A percentile compares a stretch with the other conserved stretches of the same genome.
These are phyloP conservation scores for Albophoma yamanashiensis DNA, from an alignment of 2,329 filamentous ascomycete species.

Conservation along the genomic window DNA sequence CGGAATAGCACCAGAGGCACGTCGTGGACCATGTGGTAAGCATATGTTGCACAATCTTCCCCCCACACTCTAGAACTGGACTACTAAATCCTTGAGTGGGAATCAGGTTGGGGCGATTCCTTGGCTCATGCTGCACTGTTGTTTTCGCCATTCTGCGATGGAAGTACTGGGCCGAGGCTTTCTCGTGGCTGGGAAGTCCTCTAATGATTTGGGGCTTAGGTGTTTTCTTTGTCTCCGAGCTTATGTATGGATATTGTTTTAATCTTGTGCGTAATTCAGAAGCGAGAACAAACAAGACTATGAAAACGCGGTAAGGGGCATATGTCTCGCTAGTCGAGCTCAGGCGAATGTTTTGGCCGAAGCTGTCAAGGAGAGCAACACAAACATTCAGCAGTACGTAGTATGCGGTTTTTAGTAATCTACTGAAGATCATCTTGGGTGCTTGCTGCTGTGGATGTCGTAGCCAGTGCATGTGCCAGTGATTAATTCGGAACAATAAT, in stretches of 20 bases:
- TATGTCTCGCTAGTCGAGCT: too few species aligned
- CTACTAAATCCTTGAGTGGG: not conserved
- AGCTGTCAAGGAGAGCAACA: too few species aligned
- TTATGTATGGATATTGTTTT: not conserved
- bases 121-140: not conserved
- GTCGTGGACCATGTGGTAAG: not conserved
- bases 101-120: not conserved
- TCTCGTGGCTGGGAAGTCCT: not conserved
- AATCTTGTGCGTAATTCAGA: not conserved
- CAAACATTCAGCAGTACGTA: too few species aligned
- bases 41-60: not conserved
- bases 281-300: not conserved
- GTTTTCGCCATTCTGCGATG: not conserved
- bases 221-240: not conserved
- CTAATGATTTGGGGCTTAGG: not conserved
- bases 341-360: too few species aligned
- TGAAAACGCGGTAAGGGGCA: not conserved
- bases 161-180: not conserved
- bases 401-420: too few species aligned
- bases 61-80: not conserved
- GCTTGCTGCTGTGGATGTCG: too few species aligned
- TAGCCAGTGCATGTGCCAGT: too few species aligned
- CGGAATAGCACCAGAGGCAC: not conserved
- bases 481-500: too few species aligned
- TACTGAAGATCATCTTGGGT: too few species aligned